phyloP scores from a whole-genome alignment of 2,329 filamentous ascomycete species.

The Aspergillus sp. region DNA sequence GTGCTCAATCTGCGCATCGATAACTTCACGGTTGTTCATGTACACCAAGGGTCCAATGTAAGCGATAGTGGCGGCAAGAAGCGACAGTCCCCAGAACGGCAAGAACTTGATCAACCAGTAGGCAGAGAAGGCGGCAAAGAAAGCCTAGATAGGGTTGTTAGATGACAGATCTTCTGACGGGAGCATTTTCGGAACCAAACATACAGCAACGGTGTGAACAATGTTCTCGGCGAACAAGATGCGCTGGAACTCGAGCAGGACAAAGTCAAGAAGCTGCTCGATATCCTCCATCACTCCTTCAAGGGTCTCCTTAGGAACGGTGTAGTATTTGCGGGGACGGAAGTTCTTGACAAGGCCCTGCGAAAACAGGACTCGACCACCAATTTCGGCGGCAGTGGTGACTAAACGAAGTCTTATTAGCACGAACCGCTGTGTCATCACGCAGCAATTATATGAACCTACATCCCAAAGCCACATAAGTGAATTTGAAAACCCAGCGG shows the following conservation, averaged over 20 bases:
- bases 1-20: slow-evolving; percentile 60
- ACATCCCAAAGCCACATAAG: slow-evolving; percentile 60
- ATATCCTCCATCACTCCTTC: slow-evolving; percentile 62
- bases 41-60: slow-evolving; percentile 64
- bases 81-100: slow-evolving; percentile 63
- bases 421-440: slow-evolving; percentile 9
- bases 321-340: slow-evolving; percentile 65
- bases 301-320: slow-evolving; percentile 62
- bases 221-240: slow-evolving; percentile 67
- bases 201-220: slow-evolving; percentile 58
- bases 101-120: slow-evolving; percentile 67
- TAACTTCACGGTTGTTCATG: slow-evolving; percentile 64
- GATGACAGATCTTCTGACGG: neutral
- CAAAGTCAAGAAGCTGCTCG: slow-evolving; percentile 66
- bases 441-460: slow-evolving; percentile 26
- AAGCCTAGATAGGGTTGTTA: slow-evolving; percentile 46
- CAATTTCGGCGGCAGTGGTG: slow-evolving; percentile 58
- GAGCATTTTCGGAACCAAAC: slow-evolving; percentile 21
- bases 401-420: slow-evolving; percentile 33
- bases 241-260: slow-evolving; percentile 67
- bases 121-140: slow-evolving; percentile 57
- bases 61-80: slow-evolving; percentile 56
- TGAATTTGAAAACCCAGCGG: slow-evolving; percentile 60
- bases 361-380: slow-evolving; percentile 55
- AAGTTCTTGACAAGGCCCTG: slow-evolving; percentile 61